Base-by-base conservation (phyloP, 2,329 filamentous ascomycete species). In the Sphaerostilbella broomeana region DNA sequence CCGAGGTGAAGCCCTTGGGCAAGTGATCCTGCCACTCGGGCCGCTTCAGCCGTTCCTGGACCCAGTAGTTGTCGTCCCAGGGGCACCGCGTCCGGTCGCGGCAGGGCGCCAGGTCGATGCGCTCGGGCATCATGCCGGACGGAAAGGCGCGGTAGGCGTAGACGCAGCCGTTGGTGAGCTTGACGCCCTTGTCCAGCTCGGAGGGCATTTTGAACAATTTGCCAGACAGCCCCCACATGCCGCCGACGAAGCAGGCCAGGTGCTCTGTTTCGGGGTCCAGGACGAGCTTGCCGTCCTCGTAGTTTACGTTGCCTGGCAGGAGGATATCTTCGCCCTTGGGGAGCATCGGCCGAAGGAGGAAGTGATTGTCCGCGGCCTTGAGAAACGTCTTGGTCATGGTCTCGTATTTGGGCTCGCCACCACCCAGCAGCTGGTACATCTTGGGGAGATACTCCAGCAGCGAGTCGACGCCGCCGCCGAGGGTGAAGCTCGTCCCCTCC, bases 371-470 rank as follows among this genome's bases (percentile, higher is more conserved):
- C 2, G 70, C 72, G 0, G 70, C 63, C n/a, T 75, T 67, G 30
- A 79, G 70, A 13, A 75, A 71, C 12, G 58, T 61, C 41, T 72
- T 63, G 55, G 83, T 57, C 67, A 84, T 75, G 26, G 56, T 63
- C 31, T 67, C 65, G 53, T 83, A 83, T 43, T 75, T 56, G 17
- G 72, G 35, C 13, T 70, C 60, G 6, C 64, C 61, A 3, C 79
- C 79, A 18, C 76, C 73, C 1, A 83, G 68, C 2, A 84, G 64
- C 34, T 54, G 49, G 51, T 81, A 92, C 85, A 94, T 92, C 68
- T 94, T 95, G 59, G 94, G 81, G 16, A 94, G 73, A 54, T 94
- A 94, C 63, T 94, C 87, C 62, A 92, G 94, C 45, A 48, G 67
- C 67, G 57, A 70, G 42, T 72, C 67, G n/a, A 59, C 61, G 28